Conservation (phyloP, 208 protist species). For the Endotrypanum monterogeii region DNA sequence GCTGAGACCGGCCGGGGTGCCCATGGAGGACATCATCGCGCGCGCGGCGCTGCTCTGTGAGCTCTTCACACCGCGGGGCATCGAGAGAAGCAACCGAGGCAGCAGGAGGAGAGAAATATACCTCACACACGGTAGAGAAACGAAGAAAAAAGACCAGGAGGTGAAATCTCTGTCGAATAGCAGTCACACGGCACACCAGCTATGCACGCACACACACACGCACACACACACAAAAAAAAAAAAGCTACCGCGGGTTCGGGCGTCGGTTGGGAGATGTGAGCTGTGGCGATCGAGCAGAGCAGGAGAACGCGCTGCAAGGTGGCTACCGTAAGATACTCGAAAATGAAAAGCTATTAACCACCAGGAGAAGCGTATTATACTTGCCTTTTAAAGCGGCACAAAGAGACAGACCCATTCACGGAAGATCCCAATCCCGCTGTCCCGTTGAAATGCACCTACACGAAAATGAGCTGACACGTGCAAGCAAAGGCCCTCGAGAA, state of each 20-base stretch:
- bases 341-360: no score
- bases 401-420: neutral
- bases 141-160: neutral
- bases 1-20: slow-evolving; percentile 53
- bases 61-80: slow-evolving; percentile 40
- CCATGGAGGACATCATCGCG: slow-evolving; percentile 47
- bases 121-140: neutral
- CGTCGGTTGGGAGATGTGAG: no score
- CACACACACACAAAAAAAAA: no score
- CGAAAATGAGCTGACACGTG: neutral
- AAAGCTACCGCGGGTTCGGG: no score
- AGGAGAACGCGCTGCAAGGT: no score
- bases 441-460: neutral
- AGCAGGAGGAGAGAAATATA: neutral
- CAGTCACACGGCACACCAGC: no score
- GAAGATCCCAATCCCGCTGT: neutral
- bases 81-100: neutral
- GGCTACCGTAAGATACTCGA: no score
- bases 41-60: slow-evolving; percentile 72
- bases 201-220: no score
- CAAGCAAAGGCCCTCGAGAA: neutral
- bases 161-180: neutral
- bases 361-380: no score
- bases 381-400: no score
- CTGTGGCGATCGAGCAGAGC: no score